A percentile compares a stretch with the other conserved stretches of the same genome.
Evolutionary conservation across 441 rosid genomes (phyloP).

Genomic region (Iberis amara): DNA sequence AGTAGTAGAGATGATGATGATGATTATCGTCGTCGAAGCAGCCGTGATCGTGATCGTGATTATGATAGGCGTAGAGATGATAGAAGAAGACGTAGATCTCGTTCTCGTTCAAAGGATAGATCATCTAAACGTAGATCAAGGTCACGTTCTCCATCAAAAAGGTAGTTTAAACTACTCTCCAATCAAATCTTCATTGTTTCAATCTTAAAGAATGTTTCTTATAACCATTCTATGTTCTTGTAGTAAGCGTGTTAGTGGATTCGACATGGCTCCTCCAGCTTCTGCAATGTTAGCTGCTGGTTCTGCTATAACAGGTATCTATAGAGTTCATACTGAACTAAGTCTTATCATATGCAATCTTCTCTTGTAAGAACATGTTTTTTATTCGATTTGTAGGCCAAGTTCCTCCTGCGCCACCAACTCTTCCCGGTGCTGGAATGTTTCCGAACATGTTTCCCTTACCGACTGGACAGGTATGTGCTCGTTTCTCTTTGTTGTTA

Average conservation of each 20-base stretch:
- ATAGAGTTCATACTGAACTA: too few relatives aligned
- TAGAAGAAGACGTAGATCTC: constrained; percentile 55
- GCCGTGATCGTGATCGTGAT: constrained; percentile 50
- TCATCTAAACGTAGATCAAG: constrained; percentile 75
- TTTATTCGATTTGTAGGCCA: constrained; percentile 84
- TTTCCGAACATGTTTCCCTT: constrained; percentile 73
- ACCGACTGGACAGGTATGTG: constrained; percentile 58
- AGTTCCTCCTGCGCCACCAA: constrained; percentile 58
- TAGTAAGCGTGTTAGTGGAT: constrained; percentile 92
- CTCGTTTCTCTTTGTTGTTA: background rate
- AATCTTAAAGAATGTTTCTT: background rate
- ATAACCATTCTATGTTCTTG: constrained; percentile 20
- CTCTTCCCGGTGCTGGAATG: constrained; percentile 73
- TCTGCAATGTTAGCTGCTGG: constrained; percentile 69
- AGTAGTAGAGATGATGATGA: constrained; percentile 66
- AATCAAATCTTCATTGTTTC: background rate
- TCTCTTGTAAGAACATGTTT: constrained; percentile 29
- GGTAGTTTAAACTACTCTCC: constrained; percentile 33
- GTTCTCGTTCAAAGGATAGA: constrained; percentile 52
- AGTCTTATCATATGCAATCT: constrained; percentile 9
- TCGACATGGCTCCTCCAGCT: constrained; percentile 92
- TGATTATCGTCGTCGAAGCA: constrained; percentile 30
- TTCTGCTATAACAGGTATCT: constrained; percentile 55
- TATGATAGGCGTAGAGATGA: constrained; percentile 79
- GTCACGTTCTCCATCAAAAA: constrained; percentile 77